Conservation (phyloP, 306 rosid species). For the Crataegus laevigata region DNA sequence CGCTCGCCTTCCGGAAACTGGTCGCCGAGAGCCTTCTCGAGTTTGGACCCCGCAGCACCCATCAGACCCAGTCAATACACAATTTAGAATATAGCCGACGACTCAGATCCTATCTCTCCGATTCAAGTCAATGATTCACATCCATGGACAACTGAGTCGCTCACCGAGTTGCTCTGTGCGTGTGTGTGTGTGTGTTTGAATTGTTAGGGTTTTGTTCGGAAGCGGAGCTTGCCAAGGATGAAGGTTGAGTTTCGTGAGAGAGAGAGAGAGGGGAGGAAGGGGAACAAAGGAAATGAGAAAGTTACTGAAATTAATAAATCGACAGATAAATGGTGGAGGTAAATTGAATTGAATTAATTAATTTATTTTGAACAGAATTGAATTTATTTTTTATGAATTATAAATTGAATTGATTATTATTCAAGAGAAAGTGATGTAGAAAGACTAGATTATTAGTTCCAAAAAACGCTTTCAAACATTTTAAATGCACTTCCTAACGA, state of each 20-base stretch:
- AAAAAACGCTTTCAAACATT: no score
- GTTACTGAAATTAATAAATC: neutral
- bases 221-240: constrained; percentile 6
- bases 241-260: neutral
- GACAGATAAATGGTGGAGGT: neutral
- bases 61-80: constrained; percentile 35
- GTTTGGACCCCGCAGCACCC: constrained; percentile 99
- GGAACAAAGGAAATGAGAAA: neutral
- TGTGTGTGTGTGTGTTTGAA: constrained; percentile 7
- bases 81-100: constrained; percentile 14
- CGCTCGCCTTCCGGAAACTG: constrained; percentile 99
- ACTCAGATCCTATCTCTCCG: constrained; percentile 43
- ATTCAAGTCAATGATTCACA: constrained; percentile 33
- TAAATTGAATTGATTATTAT: neutral
- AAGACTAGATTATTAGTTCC: no score
- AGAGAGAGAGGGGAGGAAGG: neutral
- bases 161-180: neutral
- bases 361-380: neutral
- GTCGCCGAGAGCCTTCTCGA: constrained; percentile 98
- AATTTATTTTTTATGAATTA: no score
- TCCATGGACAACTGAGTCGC: constrained; percentile 2
- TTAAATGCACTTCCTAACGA: no score
- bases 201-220: constrained; percentile 30
- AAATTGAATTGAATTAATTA: neutral
- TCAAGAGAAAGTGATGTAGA: neutral